Conservation (phyloP, 305 asterid genomes). For the Caryopteris hybrid region DNA sequence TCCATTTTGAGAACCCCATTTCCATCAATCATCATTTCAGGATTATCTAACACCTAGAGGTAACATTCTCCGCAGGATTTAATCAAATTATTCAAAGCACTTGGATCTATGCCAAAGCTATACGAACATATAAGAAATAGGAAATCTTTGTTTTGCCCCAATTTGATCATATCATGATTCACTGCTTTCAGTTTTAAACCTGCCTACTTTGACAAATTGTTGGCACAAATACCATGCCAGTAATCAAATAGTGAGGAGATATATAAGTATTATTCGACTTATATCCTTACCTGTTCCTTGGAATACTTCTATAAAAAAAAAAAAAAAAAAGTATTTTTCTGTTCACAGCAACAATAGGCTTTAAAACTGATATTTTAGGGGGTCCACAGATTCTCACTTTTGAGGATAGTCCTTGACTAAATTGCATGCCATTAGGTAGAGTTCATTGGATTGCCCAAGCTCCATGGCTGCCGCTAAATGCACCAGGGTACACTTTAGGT, state of each 20-base stretch:
- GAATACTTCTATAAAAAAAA: not conserved
- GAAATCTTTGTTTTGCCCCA: not conserved
- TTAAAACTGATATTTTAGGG: not conserved
- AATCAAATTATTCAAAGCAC: not conserved
- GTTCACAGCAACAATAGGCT: not conserved
- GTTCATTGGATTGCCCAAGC: conserved; percentile 97
- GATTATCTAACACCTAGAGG: too few species aligned
- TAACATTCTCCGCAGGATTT: too few species aligned
- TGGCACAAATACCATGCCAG: not conserved
- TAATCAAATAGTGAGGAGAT: not conserved
- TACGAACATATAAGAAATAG: not conserved
- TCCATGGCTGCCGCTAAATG: conserved; percentile 99
- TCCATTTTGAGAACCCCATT: too few species aligned
- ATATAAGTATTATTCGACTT: not conserved
- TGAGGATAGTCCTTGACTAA: conserved; percentile 98
- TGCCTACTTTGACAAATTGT: not conserved
- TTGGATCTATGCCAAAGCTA: not conserved
- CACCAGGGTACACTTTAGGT: conserved; percentile 84
- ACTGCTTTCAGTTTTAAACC: not conserved
- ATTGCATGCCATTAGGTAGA: conserved; percentile 97
- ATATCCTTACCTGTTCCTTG: not conserved
- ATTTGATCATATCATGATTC: not conserved
- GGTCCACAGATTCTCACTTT: conserved; percentile 58
- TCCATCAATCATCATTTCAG: too few species aligned
- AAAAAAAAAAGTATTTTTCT: not conserved